phyloP scores from a whole-genome alignment of 2,329 filamentous ascomycete genomes.

The Pseudovirgaria hyperparasitica region DNA sequence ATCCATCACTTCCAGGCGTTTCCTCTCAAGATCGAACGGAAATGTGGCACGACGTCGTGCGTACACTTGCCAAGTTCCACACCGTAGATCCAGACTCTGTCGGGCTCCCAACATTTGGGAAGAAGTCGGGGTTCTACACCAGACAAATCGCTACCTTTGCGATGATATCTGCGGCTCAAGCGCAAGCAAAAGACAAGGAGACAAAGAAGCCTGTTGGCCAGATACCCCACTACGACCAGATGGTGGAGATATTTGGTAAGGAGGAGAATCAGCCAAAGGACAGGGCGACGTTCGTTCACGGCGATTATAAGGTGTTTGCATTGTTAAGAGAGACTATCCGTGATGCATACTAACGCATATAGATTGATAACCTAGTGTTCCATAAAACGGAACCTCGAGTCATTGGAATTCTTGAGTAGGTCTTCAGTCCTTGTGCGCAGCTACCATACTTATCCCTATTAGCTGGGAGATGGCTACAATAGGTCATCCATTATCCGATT shows the following conservation, averaged over 20 bases:
- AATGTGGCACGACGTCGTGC: slow-evolving; percentile 79
- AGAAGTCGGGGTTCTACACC: slow-evolving; percentile 63
- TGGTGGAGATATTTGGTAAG: slow-evolving; percentile 66
- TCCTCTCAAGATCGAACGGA: slow-evolving; percentile 53
- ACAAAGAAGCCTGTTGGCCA: slow-evolving; percentile 64
- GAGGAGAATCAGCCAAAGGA: slow-evolving; percentile 60
- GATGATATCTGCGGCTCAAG: slow-evolving; percentile 67
- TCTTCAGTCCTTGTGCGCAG: slow-evolving; percentile 5
- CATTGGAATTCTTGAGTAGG: slow-evolving; percentile 79
- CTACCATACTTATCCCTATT: slow-evolving; percentile 3
- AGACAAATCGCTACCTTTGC: slow-evolving; percentile 76
- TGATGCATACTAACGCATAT: too few relatives aligned
- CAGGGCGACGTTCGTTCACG: slow-evolving; percentile 70
- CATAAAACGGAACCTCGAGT: slow-evolving; percentile 78
- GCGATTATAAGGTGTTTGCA: slow-evolving; percentile 98
- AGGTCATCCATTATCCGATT: slow-evolving; percentile 86
- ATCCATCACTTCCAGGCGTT: slow-evolving; percentile 67
- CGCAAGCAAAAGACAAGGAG: slow-evolving; percentile 61
- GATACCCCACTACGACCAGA: slow-evolving; percentile 71
- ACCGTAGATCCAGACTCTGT: slow-evolving; percentile 53
- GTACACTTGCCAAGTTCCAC: slow-evolving; percentile 78
- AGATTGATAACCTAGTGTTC: slow-evolving; percentile 54
- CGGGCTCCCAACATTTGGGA: slow-evolving; percentile 62
- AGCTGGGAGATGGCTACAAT: slow-evolving; percentile 95
- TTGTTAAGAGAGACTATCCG: too few relatives aligned